Evolutionary conservation across 2,329 filamentous ascomycete species (phyloP), one percentile per base, ranked within the genome.

Genomic region (Leptographium wingfieldii): DNA sequence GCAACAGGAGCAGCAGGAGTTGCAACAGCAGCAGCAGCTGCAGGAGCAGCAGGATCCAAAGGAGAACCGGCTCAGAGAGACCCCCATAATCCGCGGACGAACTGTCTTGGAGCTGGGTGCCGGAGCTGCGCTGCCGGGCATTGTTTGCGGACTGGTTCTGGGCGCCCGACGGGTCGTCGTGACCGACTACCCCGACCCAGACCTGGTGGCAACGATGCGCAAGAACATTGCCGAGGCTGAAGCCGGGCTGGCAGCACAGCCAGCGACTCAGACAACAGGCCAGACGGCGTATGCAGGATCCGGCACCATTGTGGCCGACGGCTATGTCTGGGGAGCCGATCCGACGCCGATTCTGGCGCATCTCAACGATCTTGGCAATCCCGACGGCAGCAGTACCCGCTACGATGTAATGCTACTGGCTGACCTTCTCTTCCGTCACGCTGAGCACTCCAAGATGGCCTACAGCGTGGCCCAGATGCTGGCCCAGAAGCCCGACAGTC

Each of bases 51-150:
- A 35, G 29, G 52, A 3, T 2, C n/a, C 27, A 12, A n/a, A 35
- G 29, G n/a, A n/a, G 22, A 25, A 9, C 19, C 14, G 54, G 11
- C 35, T 3, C 35, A n/a, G 2, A 9, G 16, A 11, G 33, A 2
- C 22, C 1, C n/a, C 9, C 46, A 49, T 89, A 5, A 79, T 95
- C n/a, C 68, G 73, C 16, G 79, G 73, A 64, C 85, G 83, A 69
- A 84, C 84, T n/a, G 81, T 96, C 2, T 82, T 96, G 10, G 92
- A 96, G 73, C 83, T 96, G 29, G 92, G 92, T 55, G 92, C 92
- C 3, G 92, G 90, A 16, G 90, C 90, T 0, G 92, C 91, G 0
- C 79, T 96, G 46, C 90, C 91, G 0, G 88, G 86, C 69, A 81
- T 96, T 12, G 83, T 94, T 40, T 86, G 86, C 66, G 87, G 87